Percentiles rank a stretch among this genome's conserved stretches.
phyloP scores from a whole-genome alignment of 257 asterid genomes.

The Rhazya stricta region DNA sequence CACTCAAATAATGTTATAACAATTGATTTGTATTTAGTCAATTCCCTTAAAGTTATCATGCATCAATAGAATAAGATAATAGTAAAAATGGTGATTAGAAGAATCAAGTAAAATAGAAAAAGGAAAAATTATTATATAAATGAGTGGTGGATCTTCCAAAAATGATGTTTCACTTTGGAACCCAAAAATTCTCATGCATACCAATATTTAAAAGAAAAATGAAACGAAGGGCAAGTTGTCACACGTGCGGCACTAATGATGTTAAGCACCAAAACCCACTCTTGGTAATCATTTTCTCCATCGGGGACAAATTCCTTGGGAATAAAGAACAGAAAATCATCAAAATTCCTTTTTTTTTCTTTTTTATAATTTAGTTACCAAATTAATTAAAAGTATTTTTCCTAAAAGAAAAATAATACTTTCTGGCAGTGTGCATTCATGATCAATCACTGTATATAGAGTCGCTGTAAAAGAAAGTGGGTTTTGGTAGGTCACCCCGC shows the following conservation, averaged over 20 bases:
- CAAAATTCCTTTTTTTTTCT: background rate
- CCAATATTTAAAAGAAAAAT: background rate
- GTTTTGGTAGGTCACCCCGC: constrained; percentile 61
- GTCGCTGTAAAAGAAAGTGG: constrained; percentile 26
- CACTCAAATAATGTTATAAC: no score
- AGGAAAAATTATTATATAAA: no score
- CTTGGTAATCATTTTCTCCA: constrained; percentile 57
- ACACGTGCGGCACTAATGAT: constrained; percentile 72
- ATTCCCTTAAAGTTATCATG: no score
- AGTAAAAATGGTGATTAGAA: no score
- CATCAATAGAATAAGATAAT: no score
- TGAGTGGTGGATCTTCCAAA: no score
- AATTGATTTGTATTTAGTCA: no score
- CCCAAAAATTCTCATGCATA: no score
- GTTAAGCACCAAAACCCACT: constrained; percentile 51
- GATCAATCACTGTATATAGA: constrained; percentile 26
- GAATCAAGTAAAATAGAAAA: no score
- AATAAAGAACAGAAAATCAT: background rate
- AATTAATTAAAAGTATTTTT: background rate
- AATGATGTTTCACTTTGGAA: no score
- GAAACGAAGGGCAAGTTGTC: constrained; percentile 51
- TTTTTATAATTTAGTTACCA: background rate
- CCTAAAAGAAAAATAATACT: background rate
- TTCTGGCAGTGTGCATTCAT: constrained; percentile 21
- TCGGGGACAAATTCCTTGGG: constrained; percentile 9